These are phyloP conservation scores for Verticillium isaacii DNA, from an alignment of 2,329 filamentous ascomycete genomes.

Conservation along the genomic window DNA sequence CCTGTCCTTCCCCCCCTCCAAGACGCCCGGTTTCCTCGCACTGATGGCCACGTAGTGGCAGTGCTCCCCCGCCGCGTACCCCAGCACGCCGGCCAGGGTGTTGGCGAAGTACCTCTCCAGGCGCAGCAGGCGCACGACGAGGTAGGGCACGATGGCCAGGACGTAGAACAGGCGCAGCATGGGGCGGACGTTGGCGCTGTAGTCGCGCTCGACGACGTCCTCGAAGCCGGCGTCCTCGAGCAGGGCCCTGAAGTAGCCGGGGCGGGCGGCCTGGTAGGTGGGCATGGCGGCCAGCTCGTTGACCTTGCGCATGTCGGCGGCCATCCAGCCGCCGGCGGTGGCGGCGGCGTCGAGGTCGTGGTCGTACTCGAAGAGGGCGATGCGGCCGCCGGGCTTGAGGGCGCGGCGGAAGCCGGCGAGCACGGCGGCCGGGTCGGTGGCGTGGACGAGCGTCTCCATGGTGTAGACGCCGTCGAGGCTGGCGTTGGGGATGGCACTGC, in stretches of 20 bases:
- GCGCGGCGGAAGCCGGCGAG: conserved; percentile 41
- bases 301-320: conserved; percentile 27
- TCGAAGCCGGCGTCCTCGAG: conserved; percentile 38
- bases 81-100: not conserved
- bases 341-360: conserved; percentile 25
- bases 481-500: conserved; percentile 12
- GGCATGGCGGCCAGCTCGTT: conserved; percentile 42
- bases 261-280: conserved; percentile 30
- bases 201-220: conserved; percentile 39
- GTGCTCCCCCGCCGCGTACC: not conserved
- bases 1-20: not conserved
- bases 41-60: not conserved
- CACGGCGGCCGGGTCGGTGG: conserved; percentile 38
- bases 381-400: conserved; percentile 39
- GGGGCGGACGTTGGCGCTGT: conserved; percentile 40
- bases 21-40: not conserved
- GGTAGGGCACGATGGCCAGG: conserved; percentile 40
- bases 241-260: conserved; percentile 33
- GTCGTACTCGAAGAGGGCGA: conserved; percentile 44
- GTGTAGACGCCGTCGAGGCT: conserved; percentile 49
- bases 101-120: conserved; percentile 44
- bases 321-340: conserved; percentile 12
- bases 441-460: conserved; percentile 52
- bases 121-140: conserved; percentile 35
- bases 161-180: conserved; percentile 44